phyloP scores from a whole-genome alignment of 192 early-diverging fungal species.

The Mortierella claussenii region DNA sequence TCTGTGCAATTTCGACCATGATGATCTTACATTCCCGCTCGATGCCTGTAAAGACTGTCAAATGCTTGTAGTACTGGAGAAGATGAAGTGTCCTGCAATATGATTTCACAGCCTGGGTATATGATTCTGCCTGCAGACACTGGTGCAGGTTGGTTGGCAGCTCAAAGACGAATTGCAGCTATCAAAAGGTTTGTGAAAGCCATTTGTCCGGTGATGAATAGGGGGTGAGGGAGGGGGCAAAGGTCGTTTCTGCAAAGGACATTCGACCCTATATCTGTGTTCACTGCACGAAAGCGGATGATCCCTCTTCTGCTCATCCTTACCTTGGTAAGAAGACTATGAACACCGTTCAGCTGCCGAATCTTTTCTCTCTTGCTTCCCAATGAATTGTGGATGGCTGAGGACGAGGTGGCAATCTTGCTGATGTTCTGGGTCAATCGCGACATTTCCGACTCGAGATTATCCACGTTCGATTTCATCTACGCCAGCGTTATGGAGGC shows the following conservation, averaged over 20 bases:
- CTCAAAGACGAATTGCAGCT: conserved; percentile 90
- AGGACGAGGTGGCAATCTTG: conserved; percentile 65
- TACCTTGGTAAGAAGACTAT: conserved; percentile 77
- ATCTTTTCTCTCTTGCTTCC: conserved; percentile 77
- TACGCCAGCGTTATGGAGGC: too few species aligned
- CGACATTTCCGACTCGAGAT: conserved; percentile 88
- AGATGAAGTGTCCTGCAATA: conserved; percentile 78
- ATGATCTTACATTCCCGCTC: conserved; percentile 83
- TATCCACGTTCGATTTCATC: conserved; percentile 89
- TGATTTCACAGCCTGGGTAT: conserved; percentile 79
- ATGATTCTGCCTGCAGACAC: conserved; percentile 66
- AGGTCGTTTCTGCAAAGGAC: too few species aligned
- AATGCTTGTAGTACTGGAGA: conserved; percentile 79
- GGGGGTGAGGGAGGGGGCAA: too few species aligned
- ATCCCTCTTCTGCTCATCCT: too few species aligned
- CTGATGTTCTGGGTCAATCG: conserved; percentile 74
- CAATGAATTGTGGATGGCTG: conserved; percentile 68
- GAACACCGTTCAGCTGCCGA: conserved; percentile 74
- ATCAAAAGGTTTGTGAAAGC: conserved; percentile 3
- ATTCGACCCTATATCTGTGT: too few species aligned
- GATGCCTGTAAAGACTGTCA: conserved; percentile 83
- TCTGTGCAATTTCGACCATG: conserved; percentile 74
- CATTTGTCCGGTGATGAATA: too few species aligned
- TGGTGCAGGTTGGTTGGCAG: conserved; percentile 79
- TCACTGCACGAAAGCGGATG: too few species aligned